A percentile compares a stretch with the other conserved stretches of the same genome.
Conservation (phyloP, 352 stramenopile species). For the Phytophthora hybrid region DNA sequence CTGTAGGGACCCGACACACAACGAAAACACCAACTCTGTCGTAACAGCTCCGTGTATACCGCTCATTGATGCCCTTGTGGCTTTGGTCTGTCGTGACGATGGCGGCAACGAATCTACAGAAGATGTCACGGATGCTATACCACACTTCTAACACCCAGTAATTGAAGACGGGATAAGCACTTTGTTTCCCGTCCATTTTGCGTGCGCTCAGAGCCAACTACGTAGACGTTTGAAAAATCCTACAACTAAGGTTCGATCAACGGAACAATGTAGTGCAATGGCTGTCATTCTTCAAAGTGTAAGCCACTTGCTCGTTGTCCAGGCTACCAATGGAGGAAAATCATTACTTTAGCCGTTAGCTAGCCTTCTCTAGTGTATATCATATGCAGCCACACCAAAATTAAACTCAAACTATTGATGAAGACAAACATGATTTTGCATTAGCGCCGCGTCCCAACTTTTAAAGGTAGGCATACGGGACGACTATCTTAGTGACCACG, state of each 20-base stretch:
- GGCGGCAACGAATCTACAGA: too few species aligned
- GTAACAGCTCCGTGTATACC: too few species aligned
- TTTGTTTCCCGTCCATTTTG: neutral
- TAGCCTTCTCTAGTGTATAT: too few species aligned
- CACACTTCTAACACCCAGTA: neutral
- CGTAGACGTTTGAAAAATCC: neutral
- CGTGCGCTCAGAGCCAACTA: neutral
- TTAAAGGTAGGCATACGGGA: too few species aligned
- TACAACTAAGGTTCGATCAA: neutral
- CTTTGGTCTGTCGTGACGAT: too few species aligned
- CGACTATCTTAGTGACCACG: too few species aligned
- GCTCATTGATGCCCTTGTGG: too few species aligned
- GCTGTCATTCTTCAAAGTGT: neutral
- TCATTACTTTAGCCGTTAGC: neutral
- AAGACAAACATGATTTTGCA: too few species aligned
- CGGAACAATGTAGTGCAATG: neutral
- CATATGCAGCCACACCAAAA: constrained; percentile 2
- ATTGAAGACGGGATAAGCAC: neutral
- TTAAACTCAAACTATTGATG: constrained; percentile 9
- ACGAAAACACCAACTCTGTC: too few species aligned
- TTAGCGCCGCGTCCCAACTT: too few species aligned
- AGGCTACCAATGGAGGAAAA: neutral
- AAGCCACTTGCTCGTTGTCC: neutral
- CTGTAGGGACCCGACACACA: too few species aligned
- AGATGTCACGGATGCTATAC: neutral